Percentiles rank a stretch among this genome's conserved stretches.
Conservation (phyloP, 805 yeast species). For the Ogataea sp. region DNA sequence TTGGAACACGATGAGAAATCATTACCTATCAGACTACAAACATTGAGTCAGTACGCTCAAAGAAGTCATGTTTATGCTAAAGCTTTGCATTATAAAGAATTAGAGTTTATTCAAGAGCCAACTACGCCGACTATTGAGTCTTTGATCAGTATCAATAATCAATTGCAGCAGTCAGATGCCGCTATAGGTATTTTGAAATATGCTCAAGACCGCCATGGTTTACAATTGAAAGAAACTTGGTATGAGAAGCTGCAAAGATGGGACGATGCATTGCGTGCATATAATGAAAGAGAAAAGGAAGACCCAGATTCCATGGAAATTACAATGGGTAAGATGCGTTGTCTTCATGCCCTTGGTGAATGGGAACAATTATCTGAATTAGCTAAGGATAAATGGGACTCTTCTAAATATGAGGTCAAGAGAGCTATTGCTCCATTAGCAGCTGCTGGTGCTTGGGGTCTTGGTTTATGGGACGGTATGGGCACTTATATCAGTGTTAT, state of each 20-base stretch:
- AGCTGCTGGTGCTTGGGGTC: constrained; percentile 98
- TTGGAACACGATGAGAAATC: constrained; percentile 98
- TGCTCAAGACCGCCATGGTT: constrained; percentile 83
- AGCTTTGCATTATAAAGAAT: constrained; percentile 90
- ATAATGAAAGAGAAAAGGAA: constrained; percentile 63
- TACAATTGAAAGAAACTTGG: constrained; percentile 95
- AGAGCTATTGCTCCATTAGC: constrained; percentile 93
- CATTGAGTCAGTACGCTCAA: constrained; percentile 87
- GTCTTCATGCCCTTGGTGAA: constrained; percentile 96
- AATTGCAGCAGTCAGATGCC: constrained; percentile 93
- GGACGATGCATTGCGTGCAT: constrained; percentile 95
- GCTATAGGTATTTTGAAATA: constrained; percentile 95
- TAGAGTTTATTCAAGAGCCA: constrained; percentile 91
- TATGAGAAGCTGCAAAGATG: constrained; percentile 93
- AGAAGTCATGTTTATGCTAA: constrained; percentile 97
- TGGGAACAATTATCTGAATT: constrained; percentile 89
- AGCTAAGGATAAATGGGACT: constrained; percentile 80
- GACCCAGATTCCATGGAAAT: constrained; percentile 75
- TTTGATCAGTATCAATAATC: constrained; percentile 85
- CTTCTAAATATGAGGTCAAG: constrained; percentile 61
- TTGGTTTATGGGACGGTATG: constrained; percentile 95
- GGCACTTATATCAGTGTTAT: constrained; percentile 83
- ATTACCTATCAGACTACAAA: constrained; percentile 82
- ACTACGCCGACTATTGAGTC: constrained; percentile 88
- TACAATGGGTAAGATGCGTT: constrained; percentile 96